These are phyloP conservation scores for Alloascoidea africana DNA, from an alignment of 805 yeast genomes.

Conservation along the genomic window DNA sequence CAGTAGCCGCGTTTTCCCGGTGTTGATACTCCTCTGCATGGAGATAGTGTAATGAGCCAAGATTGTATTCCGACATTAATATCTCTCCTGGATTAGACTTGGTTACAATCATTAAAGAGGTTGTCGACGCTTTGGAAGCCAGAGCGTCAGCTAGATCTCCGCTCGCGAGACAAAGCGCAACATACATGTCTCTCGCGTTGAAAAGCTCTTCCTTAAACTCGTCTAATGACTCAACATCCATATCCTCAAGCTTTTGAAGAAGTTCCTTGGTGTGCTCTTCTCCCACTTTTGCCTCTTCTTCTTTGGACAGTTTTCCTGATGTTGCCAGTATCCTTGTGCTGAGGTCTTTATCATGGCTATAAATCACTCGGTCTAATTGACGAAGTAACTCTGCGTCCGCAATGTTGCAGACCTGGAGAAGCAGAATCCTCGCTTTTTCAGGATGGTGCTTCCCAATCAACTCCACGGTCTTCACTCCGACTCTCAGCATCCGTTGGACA, in stretches of 20 bases:
- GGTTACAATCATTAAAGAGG: constrained; percentile 61
- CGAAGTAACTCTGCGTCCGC: too few species aligned
- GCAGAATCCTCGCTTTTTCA: constrained; percentile 35
- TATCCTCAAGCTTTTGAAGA: too few species aligned
- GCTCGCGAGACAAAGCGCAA: constrained; percentile 51
- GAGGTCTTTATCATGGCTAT: too few species aligned
- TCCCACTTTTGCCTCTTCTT: too few species aligned
- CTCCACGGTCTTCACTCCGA: constrained; percentile 54
- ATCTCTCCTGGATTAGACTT: constrained; percentile 52
- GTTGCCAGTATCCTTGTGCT: too few species aligned
- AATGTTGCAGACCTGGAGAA: constrained; percentile 25
- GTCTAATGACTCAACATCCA: too few species aligned
- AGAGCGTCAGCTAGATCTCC: constrained; percentile 55
- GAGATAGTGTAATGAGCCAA: constrained; percentile 54
- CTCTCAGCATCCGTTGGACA: constrained; percentile 55
- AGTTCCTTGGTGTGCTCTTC: too few species aligned
- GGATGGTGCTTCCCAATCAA: constrained; percentile 29
- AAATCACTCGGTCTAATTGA: too few species aligned
- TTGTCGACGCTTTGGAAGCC: constrained; percentile 43
- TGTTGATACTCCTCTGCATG: constrained; percentile 51
- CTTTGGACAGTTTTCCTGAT: too few species aligned
- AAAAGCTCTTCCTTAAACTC: constrained; percentile 66
- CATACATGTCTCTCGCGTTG: constrained; percentile 59
- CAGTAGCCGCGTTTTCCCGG: constrained; percentile 21
- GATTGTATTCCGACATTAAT: constrained; percentile 48